These are phyloP conservation scores for Vicia faba DNA, from an alignment of 306 rosid genomes.

Conservation along the genomic window DNA sequence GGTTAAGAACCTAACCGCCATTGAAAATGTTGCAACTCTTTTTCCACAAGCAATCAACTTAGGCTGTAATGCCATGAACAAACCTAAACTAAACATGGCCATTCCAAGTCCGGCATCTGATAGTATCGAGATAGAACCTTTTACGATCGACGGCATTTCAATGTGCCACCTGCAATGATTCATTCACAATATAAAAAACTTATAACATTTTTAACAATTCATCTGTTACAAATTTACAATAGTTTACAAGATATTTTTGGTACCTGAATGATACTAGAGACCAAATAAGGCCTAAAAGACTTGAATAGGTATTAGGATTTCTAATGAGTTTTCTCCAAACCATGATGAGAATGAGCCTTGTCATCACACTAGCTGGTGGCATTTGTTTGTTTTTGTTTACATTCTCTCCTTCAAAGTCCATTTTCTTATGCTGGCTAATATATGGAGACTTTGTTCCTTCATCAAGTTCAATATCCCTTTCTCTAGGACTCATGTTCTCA, in stretches of 20 bases:
- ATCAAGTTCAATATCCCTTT: conserved; percentile 47
- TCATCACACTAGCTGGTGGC: conserved; percentile 95
- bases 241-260: not conserved
- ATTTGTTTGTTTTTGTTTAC: conserved; percentile 57
- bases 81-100: conserved; percentile 95
- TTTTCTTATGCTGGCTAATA: conserved; percentile 50
- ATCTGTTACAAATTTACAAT: not conserved
- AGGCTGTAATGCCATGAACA: conserved; percentile 93
- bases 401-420: conserved; percentile 55
- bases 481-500: conserved; percentile 67
- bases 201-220: not conserved
- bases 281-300: conserved; percentile 77
- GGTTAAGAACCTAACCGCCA: conserved; percentile 90
- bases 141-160: conserved; percentile 78
- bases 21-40: conserved; percentile 82
- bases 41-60: conserved; percentile 90
- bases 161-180: conserved; percentile 60
- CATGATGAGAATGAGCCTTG: conserved; percentile 89
- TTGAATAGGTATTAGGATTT: conserved; percentile 89
- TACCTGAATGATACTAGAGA: conserved; percentile 83
- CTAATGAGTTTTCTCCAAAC: conserved; percentile 95
- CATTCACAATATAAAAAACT: not conserved
- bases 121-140: conserved; percentile 80
- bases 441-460: conserved; percentile 74
- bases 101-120: conserved; percentile 93